phyloP scores from a whole-genome alignment of 2,329 filamentous ascomycete genomes.

The Dothistroma pini region DNA sequence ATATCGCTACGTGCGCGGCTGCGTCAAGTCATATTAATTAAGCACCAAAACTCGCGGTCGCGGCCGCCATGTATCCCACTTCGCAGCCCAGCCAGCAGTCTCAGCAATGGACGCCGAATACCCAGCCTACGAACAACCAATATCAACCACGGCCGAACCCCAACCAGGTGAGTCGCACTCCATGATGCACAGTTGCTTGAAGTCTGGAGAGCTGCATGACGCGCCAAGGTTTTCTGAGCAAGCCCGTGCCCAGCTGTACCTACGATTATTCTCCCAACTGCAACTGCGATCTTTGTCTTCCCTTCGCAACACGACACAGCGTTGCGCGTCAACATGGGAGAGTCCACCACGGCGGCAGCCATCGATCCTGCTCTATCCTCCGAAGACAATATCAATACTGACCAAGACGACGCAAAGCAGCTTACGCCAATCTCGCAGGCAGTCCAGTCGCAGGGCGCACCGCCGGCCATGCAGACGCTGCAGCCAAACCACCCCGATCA shows the following conservation, averaged over 20 bases:
- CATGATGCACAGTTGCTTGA: slow-evolving; percentile 1
- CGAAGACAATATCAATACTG: slow-evolving; percentile 21
- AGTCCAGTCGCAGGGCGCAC: slow-evolving; percentile 29
- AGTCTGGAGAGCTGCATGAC: slow-evolving; percentile 13
- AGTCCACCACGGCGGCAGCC: slow-evolving; percentile 9
- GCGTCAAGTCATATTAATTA: not conserved
- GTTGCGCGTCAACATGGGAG: slow-evolving; percentile 22
- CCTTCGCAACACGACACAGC: slow-evolving; percentile 1
- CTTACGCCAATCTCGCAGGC: slow-evolving; percentile 36
- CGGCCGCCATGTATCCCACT: slow-evolving; percentile 22
- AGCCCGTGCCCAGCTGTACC: slow-evolving; percentile 26
- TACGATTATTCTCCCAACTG: slow-evolving; percentile 15
- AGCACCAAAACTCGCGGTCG: slow-evolving; percentile 1
- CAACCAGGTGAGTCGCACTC: slow-evolving; percentile 27
- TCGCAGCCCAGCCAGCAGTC: slow-evolving; percentile 23
- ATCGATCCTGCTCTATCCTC: slow-evolving; percentile 33
- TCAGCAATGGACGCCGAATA: slow-evolving; percentile 18
- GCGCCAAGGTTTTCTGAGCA: slow-evolving; percentile 20
- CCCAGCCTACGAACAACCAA: slow-evolving; percentile 7
- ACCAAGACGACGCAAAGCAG: slow-evolving; percentile 30
- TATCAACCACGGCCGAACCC: slow-evolving; percentile 8
- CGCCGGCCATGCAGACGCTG: slow-evolving; percentile 44
- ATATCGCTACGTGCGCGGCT: slow-evolving; percentile 1
- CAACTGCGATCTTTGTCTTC: slow-evolving; percentile 19
- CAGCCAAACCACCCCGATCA: slow-evolving; percentile 45